Base-by-base conservation (phyloP, 2,329 filamentous ascomycete genomes). In the Cladorrhinum sp. region DNA sequence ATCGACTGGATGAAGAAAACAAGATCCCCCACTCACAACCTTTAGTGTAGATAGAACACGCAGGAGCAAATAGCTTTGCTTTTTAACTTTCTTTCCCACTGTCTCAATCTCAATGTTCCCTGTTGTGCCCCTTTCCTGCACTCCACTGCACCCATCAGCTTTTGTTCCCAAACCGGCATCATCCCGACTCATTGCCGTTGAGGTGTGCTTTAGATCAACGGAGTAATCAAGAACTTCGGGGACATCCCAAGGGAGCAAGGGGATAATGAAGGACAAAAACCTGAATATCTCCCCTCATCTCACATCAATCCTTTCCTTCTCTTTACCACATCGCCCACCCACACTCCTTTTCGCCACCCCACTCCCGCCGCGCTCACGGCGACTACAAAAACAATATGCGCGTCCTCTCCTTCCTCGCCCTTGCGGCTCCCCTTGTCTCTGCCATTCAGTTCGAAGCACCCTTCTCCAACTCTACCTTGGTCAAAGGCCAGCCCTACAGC, bases 391-490 rank as follows among this genome's bases (percentile, higher is more conserved):
- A 18, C 51, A 70, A 62, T 29, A 73, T 73, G 70, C 70, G 66
- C 57, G 65, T 66, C 58, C 58, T 69, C 58, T 64, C 66, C 23
- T 65, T 70, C 58, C 52, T 71, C 62, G 68, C 69, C 65, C 64
- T 72, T 55, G 69, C 62, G 60, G 70, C 70, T 38, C 70, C 70
- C 49, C 64, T 73, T 23, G 71, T 68, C 38, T 68, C 71, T 22
- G 72, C 72, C 66, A 67, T 74, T 29, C 58, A 69, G 56, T 71
- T 74, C 64, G 62, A 60, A 45, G 64, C 65, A 50, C 76, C 76
- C 6, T 59, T 66, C 5, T 62, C 64, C 55, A 76, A 77, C 69
- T 67, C 71, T n/a, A 75, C 75, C 60, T 62, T 76, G 58, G 60
- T 66, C 38, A 74, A 74, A 60, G 76, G 76, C 41, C 64, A 69